Evolutionary conservation across 2,329 filamentous ascomycete species (phyloP).

Genomic region (Monilinia fructicola): DNA sequence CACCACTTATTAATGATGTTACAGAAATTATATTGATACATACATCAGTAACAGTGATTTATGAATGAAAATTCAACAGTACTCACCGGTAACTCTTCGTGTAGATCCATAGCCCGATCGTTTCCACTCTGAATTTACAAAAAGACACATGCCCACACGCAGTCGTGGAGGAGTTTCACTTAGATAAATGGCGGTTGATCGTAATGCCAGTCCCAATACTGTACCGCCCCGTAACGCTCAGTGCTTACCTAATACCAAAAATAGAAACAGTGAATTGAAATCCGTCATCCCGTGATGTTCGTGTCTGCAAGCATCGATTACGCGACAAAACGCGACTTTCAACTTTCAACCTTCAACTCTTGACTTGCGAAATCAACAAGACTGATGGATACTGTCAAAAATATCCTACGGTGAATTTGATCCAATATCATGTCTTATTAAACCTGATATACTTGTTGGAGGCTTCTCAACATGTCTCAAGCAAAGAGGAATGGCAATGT

Average conservation of each 20-base stretch:
- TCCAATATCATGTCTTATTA: neutral
- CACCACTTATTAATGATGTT: neutral
- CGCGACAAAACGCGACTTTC: conserved; percentile 17
- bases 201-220: neutral
- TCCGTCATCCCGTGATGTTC: conserved; percentile 16
- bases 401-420: neutral
- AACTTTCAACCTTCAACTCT: neutral
- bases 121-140: neutral
- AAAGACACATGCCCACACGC: neutral
- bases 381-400: no score
- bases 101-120: neutral
- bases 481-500: conserved; percentile 18
- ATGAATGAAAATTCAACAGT: neutral
- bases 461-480: neutral
- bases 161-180: neutral
- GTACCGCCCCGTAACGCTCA: no score
- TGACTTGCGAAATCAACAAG: neutral
- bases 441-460: neutral
- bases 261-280: conserved; percentile 5
- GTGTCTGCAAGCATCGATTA: conserved; percentile 16
- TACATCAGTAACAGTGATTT: neutral
- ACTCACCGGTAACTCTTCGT: neutral
- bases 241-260: conserved; percentile 13
- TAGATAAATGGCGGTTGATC: neutral
- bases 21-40: neutral